Evolutionary conservation across 1,284 basidiomycete genomes (phyloP).

Genomic region (Cerioporus squamosus): DNA sequence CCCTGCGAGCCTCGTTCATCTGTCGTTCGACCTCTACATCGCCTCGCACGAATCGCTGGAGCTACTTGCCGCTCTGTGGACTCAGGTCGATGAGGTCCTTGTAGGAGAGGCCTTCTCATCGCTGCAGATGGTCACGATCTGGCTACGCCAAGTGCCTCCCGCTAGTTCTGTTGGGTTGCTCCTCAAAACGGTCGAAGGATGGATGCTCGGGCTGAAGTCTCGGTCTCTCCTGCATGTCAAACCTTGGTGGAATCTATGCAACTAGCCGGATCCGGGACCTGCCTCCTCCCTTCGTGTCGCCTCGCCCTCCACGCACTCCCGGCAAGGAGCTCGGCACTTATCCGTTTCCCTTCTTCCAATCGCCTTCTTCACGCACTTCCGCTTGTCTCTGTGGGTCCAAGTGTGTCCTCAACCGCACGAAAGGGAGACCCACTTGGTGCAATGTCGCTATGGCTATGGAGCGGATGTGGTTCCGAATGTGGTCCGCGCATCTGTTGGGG

Average conservation of each 20-base stretch:
- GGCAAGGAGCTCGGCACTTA: not conserved
- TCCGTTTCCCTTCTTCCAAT: not conserved
- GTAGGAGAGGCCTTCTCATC: conserved; percentile 3
- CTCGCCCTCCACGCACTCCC: not conserved
- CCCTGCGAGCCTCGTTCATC: conserved; percentile 5
- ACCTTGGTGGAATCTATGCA: conserved; percentile 13
- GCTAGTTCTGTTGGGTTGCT: conserved; percentile 3
- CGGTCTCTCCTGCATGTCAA: conserved; percentile 9
- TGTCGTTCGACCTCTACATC: conserved; percentile 14
- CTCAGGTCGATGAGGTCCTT: conserved; percentile 6
- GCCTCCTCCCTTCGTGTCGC: not conserved
- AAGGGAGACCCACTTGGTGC: not conserved
- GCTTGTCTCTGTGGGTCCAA: conserved; percentile 9
- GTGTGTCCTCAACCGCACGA: not conserved
- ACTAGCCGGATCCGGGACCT: not conserved
- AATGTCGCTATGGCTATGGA: not conserved
- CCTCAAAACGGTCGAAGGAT: conserved; percentile 1
- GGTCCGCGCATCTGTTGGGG: not conserved
- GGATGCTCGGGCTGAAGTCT: conserved; percentile 12
- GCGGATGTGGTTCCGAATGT: not conserved
- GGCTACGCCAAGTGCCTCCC: conserved; percentile 13
- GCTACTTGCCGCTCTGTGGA: not conserved
- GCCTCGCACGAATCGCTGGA: not conserved
- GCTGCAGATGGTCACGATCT: conserved; percentile 14
- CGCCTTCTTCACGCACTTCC: not conserved